These are phyloP conservation scores for Raffaelea albimanens DNA, from an alignment of 2,329 filamentous ascomycete species.

Conservation along the genomic window DNA sequence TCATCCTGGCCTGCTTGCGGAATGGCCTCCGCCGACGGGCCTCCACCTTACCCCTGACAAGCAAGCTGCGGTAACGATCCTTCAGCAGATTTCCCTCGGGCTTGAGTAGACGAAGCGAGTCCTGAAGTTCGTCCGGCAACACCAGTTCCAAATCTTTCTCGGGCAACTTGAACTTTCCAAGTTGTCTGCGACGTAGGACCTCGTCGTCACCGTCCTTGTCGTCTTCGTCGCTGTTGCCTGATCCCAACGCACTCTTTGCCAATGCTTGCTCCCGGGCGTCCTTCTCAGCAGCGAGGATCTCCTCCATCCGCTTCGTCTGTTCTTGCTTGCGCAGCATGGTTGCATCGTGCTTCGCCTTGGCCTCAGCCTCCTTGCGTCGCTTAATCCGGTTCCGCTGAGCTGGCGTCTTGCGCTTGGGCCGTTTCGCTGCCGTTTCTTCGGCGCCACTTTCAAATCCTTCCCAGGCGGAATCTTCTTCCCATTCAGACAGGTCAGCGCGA, in stretches of 20 bases:
- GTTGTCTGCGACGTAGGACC: conserved; percentile 58
- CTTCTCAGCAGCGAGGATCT: conserved; percentile 60
- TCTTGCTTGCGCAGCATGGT: conserved; percentile 63
- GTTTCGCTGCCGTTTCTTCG: conserved; percentile 61
- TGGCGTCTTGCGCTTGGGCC: conserved; percentile 75
- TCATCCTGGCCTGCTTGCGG: conserved; percentile 71
- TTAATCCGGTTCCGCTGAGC: conserved; percentile 81
- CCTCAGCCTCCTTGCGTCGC: conserved; percentile 80
- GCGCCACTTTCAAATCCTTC: conserved; percentile 79
- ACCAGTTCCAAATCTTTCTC: conserved; percentile 75
- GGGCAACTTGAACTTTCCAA: conserved; percentile 66
- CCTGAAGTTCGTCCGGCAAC: conserved; percentile 71
- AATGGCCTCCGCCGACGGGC: conserved; percentile 68
- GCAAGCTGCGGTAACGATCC: conserved; percentile 80
- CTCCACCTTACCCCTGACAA: conserved; percentile 86
- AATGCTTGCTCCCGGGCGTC: conserved; percentile 44
- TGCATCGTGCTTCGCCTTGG: conserved; percentile 63
- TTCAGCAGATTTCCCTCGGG: conserved; percentile 93
- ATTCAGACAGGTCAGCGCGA: conserved; percentile 55
- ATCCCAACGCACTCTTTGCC: conserved; percentile 31
- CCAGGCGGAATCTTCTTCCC: conserved; percentile 86
- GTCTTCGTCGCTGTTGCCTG: conserved; percentile 37
- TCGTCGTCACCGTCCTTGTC: conserved; percentile 53
- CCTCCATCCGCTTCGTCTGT: conserved; percentile 62
- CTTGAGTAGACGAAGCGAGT: conserved; percentile 72